A percentile compares a stretch with the other conserved stretches of the same genome.
Conservation (phyloP, 768 basidiomycete species). For the Lentinula guzmanii region DNA sequence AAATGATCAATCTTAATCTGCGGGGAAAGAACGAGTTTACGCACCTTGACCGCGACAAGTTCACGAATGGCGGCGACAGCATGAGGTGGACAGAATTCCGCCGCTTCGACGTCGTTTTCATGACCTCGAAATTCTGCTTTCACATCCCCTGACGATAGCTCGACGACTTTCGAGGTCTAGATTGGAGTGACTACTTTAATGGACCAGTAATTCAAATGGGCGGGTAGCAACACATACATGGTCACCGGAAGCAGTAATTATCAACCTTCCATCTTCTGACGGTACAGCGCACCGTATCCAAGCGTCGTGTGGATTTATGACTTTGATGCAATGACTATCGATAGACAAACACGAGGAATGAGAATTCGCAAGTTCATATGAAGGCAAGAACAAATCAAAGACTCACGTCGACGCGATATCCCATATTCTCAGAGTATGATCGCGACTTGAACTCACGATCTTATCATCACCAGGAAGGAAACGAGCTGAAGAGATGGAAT, state of each 20-base stretch:
- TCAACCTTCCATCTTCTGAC: constrained; percentile 46
- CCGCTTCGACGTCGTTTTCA: constrained; percentile 63
- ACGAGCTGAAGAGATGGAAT: constrained; percentile 63
- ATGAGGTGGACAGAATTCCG: constrained; percentile 56
- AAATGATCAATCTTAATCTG: constrained; percentile 6
- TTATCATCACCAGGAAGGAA: constrained; percentile 64
- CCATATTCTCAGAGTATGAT: constrained; percentile 63
- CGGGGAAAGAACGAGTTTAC: neutral
- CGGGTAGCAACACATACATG: constrained; percentile 37
- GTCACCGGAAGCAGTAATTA: constrained; percentile 62
- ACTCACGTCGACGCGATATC: constrained; percentile 62
- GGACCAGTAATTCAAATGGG: neutral
- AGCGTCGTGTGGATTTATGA: constrained; percentile 55
- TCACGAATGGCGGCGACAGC: constrained; percentile 57
- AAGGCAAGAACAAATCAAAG: neutral
- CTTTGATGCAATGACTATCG: constrained; percentile 57
- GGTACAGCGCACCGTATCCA: constrained; percentile 55
- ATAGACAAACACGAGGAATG: constrained; percentile 3
- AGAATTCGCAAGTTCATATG: neutral
- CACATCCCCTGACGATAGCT: constrained; percentile 51
- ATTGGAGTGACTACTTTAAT: neutral
- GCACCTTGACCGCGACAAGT: constrained; percentile 49
- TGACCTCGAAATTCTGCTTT: constrained; percentile 68
- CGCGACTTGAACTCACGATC: constrained; percentile 64
- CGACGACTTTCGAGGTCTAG: constrained; percentile 61